Evolutionary conservation across 345 rosid genomes (phyloP).

Genomic region (Bruguiera parviflora): DNA sequence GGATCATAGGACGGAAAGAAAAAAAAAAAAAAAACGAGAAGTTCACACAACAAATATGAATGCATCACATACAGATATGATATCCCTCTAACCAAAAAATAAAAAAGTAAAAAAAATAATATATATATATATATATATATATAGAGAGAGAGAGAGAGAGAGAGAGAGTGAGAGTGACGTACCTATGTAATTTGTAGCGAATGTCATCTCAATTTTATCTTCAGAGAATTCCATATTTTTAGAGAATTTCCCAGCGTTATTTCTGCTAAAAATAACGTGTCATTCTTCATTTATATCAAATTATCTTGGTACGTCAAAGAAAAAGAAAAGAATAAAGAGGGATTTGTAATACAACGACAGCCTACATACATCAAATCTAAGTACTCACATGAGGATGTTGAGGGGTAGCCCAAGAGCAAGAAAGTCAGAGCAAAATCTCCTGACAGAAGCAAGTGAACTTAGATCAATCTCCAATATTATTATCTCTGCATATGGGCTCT

Average conservation of each 20-base stretch:
- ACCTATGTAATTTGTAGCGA: constrained; percentile 91
- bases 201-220: constrained; percentile 91
- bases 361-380: background rate
- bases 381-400: constrained; percentile 68
- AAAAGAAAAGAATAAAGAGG: background rate
- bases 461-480: constrained; percentile 64
- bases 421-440: constrained; percentile 63
- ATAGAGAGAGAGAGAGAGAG: background rate
- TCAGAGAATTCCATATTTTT: constrained; percentile 85
- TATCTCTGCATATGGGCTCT: constrained; percentile 59
- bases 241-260: constrained; percentile 86
- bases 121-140: background rate
- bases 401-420: constrained; percentile 68
- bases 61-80: too few relatives aligned
- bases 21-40: too few relatives aligned
- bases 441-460: constrained; percentile 71
- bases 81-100: too few relatives aligned
- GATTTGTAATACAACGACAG: background rate
- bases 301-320: background rate
- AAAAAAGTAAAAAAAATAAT: background rate
- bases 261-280: constrained; percentile 42
- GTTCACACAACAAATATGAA: too few relatives aligned
- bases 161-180: constrained; percentile 8
- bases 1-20: too few relatives aligned
- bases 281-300: background rate